Conservation (phyloP, 345 rosid species). For the Tarenaya hassleriana region DNA sequence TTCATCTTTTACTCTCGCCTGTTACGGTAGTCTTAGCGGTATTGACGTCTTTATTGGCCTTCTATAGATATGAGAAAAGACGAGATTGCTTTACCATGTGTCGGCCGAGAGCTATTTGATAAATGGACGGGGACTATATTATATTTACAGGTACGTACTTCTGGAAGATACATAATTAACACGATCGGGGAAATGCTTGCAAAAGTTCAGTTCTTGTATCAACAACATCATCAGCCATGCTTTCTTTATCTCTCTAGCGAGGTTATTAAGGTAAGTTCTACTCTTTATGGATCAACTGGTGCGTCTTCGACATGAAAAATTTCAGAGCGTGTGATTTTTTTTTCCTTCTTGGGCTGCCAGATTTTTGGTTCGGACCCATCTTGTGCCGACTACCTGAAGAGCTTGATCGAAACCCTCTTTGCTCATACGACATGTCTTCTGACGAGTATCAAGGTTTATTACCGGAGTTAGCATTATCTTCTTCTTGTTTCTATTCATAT, state of each 20-base stretch:
- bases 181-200: conserved; percentile 94
- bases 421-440: conserved; percentile 74
- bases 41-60: too few species aligned
- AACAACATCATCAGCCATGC: conserved; percentile 94
- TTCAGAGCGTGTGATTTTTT: conserved; percentile 13
- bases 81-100: background rate
- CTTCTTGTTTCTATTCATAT: conserved; percentile 8
- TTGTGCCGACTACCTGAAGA: conserved; percentile 76
- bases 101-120: conserved; percentile 5
- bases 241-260: conserved; percentile 98
- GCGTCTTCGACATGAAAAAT: conserved; percentile 3
- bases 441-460: conserved; percentile 72
- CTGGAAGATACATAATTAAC: conserved; percentile 84
- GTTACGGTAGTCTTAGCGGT: too few species aligned
- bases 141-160: conserved; percentile 76
- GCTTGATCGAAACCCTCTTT: conserved; percentile 85
- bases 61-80: too few species aligned
- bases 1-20: too few species aligned
- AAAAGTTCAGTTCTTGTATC: conserved; percentile 85
- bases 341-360: conserved; percentile 46
- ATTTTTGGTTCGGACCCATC: conserved; percentile 96
- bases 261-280: conserved; percentile 74
- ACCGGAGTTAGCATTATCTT: conserved; percentile 10
- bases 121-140: too few species aligned
- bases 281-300: conserved; percentile 7